phyloP scores from a whole-genome alignment of 805 yeast species.

The Phaffomyces opuntiae region DNA sequence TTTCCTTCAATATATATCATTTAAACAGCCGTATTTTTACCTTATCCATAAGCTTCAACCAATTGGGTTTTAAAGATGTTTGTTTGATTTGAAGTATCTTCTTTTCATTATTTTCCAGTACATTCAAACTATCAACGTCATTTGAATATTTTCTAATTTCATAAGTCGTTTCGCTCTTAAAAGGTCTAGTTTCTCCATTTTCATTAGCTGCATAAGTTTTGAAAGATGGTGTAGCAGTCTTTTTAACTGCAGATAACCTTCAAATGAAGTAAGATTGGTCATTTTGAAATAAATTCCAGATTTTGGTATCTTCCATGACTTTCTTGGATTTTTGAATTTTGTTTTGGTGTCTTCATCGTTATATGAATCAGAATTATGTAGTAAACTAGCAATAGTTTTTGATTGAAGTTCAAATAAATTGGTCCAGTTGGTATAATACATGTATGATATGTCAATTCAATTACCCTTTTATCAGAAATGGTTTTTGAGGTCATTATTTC shows the following conservation, averaged over 20 bases:
- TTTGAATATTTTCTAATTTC: conserved; percentile 23
- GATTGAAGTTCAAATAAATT: conserved; percentile 41
- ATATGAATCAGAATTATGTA: conserved; percentile 11
- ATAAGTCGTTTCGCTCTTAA: conserved; percentile 22
- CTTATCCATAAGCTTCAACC: conserved; percentile 61
- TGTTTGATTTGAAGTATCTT: conserved; percentile 17
- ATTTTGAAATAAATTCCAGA: conserved; percentile 11
- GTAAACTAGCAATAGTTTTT: conserved; percentile 37
- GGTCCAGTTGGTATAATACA: conserved; percentile 38
- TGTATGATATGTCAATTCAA: conserved; percentile 24
- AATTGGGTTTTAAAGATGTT: conserved; percentile 27
- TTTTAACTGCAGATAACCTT: conserved; percentile 50
- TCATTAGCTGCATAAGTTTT: conserved; percentile 24
- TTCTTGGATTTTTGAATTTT: conserved; percentile 2
- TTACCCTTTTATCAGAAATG: conserved; percentile 9
- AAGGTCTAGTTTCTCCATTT: conserved; percentile 20
- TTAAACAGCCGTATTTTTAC: conserved; percentile 50
- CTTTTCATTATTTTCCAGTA: conserved; percentile 21
- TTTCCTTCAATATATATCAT: conserved; percentile 37
- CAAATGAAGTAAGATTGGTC: conserved; percentile 39
- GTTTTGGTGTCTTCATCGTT: neutral
- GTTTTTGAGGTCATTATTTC: conserved; percentile 9
- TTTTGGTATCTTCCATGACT: neutral
- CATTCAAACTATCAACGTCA: conserved; percentile 18
- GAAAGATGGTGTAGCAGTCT: conserved; percentile 24